phyloP scores from a whole-genome alignment of 495 filamentous ascomycete species.

The Penicillium daleae region DNA sequence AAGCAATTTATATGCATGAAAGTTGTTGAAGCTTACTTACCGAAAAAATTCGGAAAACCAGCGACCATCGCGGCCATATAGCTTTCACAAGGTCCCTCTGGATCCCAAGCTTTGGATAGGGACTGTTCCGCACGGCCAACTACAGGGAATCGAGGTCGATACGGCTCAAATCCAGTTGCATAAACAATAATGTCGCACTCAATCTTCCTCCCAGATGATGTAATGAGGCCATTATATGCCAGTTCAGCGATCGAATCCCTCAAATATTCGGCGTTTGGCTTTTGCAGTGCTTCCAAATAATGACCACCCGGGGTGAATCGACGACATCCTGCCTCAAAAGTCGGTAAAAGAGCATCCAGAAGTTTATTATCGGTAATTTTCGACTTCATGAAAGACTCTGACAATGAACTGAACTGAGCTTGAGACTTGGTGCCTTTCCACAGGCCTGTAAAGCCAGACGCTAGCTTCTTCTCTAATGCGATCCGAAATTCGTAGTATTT shows the following conservation, averaged over 20 bases:
- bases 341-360: background rate
- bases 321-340: background rate
- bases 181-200: background rate
- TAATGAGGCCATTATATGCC: background rate
- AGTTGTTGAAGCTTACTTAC: background rate
- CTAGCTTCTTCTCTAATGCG: background rate
- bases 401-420: background rate
- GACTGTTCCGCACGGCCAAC: background rate
- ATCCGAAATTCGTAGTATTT: background rate
- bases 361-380: background rate
- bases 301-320: background rate
- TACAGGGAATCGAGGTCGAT: background rate
- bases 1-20: no score
- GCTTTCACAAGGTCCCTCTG: background rate
- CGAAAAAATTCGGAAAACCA: background rate
- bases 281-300: background rate
- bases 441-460: background rate
- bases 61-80: slow-evolving; percentile 1
- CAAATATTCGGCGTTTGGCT: background rate
- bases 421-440: background rate
- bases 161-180: background rate
- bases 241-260: background rate
- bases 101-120: background rate
- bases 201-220: background rate
- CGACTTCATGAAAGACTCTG: background rate